Evolutionary conservation across 805 yeast species (phyloP), one percentile per base, ranked within the genome.

Genomic region (Torulaspora gathmanii): DNA sequence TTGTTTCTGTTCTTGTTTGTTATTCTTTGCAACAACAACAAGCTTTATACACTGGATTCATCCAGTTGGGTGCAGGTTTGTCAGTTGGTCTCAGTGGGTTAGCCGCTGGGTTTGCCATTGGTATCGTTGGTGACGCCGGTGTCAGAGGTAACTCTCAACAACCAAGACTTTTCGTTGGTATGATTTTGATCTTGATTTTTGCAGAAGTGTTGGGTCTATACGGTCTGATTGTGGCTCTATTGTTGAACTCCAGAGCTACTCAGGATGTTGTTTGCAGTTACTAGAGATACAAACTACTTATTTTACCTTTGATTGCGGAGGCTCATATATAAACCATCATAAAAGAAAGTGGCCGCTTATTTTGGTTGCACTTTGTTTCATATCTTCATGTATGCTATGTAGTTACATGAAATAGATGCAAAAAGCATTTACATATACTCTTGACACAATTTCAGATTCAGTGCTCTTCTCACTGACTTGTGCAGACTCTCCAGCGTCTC

Each of bases 91-190:
- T 91, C 59, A 84, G 96, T 52, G 96, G 98, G 69, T 78, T 91
- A 66, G 97, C 98, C 65, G 96, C 97, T 55, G 99, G 99, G 59
- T 91, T 88, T 65, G 97, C 99, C 69, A 91, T 91, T 73, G 99
- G 99, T 74, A 91, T 91, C 58, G 99, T 91, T 57, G 99, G 99
- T 70, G 99, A 91, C 69, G 97, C 96, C 47, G 99, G 99, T 79
- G 98, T 91, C 47, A 86, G 98, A 77, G 96, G 96, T 72, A 83
- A 90, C 56, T 93, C 96, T 53, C 97, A 90, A 71, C 99, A 91
- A 74, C 97, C 97, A 68, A 86, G 96, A 78, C 79, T 91, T 65
- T 91, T 91, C 71, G 98, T 91, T 55, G 98, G 98, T 70, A 91
- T 91, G 95, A 87, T 91, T 75, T 82, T 91, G 75, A 91, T 91